Evolutionary conservation across 2,329 filamentous ascomycete genomes (phyloP), one percentile per base, ranked within the genome.

Genomic region (Pseudocercospora macadamiae): DNA sequence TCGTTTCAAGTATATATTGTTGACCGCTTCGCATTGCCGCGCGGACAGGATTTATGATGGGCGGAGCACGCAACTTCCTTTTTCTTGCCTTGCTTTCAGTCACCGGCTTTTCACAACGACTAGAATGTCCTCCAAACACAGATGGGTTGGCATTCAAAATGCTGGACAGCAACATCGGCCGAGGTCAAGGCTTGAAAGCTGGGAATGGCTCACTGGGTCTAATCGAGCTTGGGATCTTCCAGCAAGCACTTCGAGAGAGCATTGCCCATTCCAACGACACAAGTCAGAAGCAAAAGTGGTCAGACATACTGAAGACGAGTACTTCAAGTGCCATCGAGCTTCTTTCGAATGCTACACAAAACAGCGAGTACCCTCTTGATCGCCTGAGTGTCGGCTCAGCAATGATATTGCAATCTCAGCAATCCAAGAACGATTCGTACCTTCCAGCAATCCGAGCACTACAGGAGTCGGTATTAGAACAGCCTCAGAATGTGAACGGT

Each of bases 151-250:
- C 64, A 2, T 62, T 60, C n/a, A 39, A 69, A 45, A 68, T 68
- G 73, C 62, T 71, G 5, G 54, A 66, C 4, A 73, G 70, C 19
- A 73, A 71, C 47, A 70, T 74, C 18, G 68, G 66, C 6, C 66
- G 73, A 6, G 57, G 65, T 9, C 67, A 75, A 62, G 73, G 73
- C 14, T 65, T 74, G 18, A 42, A 56, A 18, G 56, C 57, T 32
- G 64, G 55, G 26, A 56, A 56, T 42, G 64, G 57, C 3, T 54
- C 61, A 10, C 65, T 66, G 9, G 61, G 64, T 30, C 42, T 65
- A 47, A 66, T 75, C 19, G 70, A 74, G 57, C 61, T 72, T 2
- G 72, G 71, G 4, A 63, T 75, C 23, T 69, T 71, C n/a, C 72
- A 74, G 51, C 72, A 74, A 48, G 66, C 71, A 14, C 63, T 75